Conservation (phyloP, 768 basidiomycete species). For the Holtermanniella nyarrowii region DNA sequence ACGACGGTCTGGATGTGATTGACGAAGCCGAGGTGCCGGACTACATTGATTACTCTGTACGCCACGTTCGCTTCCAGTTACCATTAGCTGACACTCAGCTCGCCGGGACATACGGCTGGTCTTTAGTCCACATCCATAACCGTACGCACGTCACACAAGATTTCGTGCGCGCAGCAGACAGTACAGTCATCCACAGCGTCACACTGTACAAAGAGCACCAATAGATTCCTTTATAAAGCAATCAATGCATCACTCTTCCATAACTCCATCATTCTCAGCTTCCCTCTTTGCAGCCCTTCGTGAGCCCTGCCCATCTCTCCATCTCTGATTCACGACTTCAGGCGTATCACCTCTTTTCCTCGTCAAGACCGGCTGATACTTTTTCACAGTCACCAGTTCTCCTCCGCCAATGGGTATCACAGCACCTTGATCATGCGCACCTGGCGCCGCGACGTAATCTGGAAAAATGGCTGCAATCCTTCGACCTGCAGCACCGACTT, state of each 20-base stretch:
- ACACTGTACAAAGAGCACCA: slow-evolving; percentile 9
- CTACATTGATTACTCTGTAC: slow-evolving; percentile 2
- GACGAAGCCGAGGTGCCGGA: slow-evolving; percentile 1
- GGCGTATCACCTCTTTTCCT: slow-evolving; percentile 61
- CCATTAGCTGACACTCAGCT: neutral
- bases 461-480: slow-evolving; percentile 54
- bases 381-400: slow-evolving; percentile 50
- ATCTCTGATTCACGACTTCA: slow-evolving; percentile 66
- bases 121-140: slow-evolving; percentile 6
- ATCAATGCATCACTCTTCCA: neutral
- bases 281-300: slow-evolving; percentile 13
- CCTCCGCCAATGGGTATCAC: slow-evolving; percentile 63
- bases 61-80: neutral
- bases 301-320: slow-evolving; percentile 50
- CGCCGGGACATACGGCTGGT: slow-evolving; percentile 6
- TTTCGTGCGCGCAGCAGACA: slow-evolving; percentile 6
- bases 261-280: slow-evolving; percentile 5
- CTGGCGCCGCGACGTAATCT: slow-evolving; percentile 41
- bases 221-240: neutral
- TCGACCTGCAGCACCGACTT: slow-evolving; percentile 56
- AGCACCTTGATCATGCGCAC: slow-evolving; percentile 42
- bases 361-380: slow-evolving; percentile 58
- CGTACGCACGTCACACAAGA: slow-evolving; percentile 9
- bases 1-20: slow-evolving; percentile 9
- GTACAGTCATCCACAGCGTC: slow-evolving; percentile 3